A percentile compares a stretch with the other conserved stretches of the same genome.
phyloP scores from a whole-genome alignment of 805 yeast genomes.

The Candida corydali region DNA sequence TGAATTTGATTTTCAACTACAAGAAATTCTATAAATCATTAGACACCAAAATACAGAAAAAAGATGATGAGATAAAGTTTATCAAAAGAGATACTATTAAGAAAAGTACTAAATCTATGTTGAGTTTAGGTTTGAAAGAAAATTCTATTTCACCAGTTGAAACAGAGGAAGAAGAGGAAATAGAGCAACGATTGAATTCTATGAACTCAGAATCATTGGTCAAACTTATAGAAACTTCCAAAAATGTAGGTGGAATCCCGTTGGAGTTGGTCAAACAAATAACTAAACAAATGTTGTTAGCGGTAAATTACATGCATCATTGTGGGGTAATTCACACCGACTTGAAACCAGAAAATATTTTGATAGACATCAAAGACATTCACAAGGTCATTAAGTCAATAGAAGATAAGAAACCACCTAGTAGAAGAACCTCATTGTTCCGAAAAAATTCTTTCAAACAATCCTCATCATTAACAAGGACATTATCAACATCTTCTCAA shows the following conservation, averaged over 20 bases:
- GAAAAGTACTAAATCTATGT: slow-evolving; percentile 18
- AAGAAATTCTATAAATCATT: slow-evolving; percentile 16
- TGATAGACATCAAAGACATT: slow-evolving; percentile 40
- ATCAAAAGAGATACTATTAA: slow-evolving; percentile 17
- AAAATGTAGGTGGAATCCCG: slow-evolving; percentile 52
- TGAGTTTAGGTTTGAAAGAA: slow-evolving; percentile 16
- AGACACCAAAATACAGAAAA: slow-evolving; percentile 5
- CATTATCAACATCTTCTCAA: slow-evolving; percentile 11
- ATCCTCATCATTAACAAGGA: slow-evolving; percentile 7
- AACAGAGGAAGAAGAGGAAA: slow-evolving; percentile 3
- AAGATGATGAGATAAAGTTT: slow-evolving; percentile 11
- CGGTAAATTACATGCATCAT: slow-evolving; percentile 56
- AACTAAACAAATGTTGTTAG: slow-evolving; percentile 50
- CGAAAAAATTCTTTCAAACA: slow-evolving; percentile 2
- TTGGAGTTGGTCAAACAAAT: slow-evolving; percentile 51
- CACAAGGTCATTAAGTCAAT: slow-evolving; percentile 45
- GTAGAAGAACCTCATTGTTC: slow-evolving; percentile 1
- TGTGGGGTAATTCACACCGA: slow-evolving; percentile 38
- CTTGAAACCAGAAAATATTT: slow-evolving; percentile 39
- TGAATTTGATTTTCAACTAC: slow-evolving; percentile 47
- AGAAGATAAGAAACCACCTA: slow-evolving; percentile 21
- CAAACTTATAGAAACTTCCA: slow-evolving; percentile 31
- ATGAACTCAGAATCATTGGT: slow-evolving; percentile 20
- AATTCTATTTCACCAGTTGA: slow-evolving; percentile 6
- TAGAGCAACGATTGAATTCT: slow-evolving; percentile 9